A percentile compares a stretch with the other conserved stretches of the same genome.
Evolutionary conservation across 495 filamentous ascomycete species (phyloP).

Genomic region (Bombardia bombarda): DNA sequence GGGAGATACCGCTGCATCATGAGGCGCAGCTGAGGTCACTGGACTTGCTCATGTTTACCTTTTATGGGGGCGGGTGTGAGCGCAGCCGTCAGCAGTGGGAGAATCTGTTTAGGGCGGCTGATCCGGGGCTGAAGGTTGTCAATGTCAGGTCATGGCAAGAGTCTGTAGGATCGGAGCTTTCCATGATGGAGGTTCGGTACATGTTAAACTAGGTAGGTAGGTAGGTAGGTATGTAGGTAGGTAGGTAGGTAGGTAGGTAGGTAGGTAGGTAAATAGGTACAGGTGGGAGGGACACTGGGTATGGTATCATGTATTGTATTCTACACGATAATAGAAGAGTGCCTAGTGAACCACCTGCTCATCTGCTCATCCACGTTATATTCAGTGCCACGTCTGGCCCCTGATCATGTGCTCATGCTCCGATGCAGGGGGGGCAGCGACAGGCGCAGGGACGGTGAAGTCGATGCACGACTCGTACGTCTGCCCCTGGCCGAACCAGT

Average conservation of each 20-base stretch:
- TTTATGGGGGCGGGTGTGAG: constrained; percentile 1
- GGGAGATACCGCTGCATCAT: constrained; percentile 1
- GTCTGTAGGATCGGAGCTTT: constrained; percentile 47
- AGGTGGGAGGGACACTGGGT: too few relatives aligned
- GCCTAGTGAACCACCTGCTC: too few relatives aligned
- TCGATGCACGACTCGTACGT: constrained; percentile 70
- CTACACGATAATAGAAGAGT: too few relatives aligned
- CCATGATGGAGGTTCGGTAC: constrained; percentile 8
- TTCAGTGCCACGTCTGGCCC: constrained; percentile 2
- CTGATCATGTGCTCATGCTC: background rate
- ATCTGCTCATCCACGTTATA: too few relatives aligned
- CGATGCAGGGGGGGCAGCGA: background rate
- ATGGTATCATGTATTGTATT: too few relatives aligned
- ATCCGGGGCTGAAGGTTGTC: constrained; percentile 38
- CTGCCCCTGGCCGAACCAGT: constrained; percentile 56
- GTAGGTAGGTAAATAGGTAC: too few relatives aligned
- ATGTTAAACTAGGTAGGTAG: too few relatives aligned
- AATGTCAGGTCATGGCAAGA: constrained; percentile 37
- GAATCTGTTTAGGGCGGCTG: constrained; percentile 43
- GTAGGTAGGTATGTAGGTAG: too few relatives aligned
- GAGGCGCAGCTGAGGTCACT: constrained; percentile 1
- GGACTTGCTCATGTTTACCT: constrained; percentile 3
- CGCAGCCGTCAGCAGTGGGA: constrained; percentile 1
- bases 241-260: too few relatives aligned
- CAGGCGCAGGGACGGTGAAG: constrained; percentile 42